Percentiles rank a stretch among this genome's conserved stretches.
phyloP scores from a whole-genome alignment of 257 asterid genomes.

The Plectranthus barbatus region DNA sequence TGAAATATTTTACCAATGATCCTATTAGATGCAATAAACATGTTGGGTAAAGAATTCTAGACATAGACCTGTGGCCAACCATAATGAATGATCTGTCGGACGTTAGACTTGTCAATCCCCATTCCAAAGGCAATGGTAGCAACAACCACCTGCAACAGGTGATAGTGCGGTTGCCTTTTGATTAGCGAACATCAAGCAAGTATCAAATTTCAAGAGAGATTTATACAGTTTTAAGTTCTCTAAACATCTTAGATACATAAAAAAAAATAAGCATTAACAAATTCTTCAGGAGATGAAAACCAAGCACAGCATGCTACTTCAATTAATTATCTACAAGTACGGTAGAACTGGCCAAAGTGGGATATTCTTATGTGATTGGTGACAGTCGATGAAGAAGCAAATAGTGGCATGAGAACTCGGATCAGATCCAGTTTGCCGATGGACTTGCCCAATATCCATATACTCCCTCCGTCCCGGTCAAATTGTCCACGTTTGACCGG shows the following conservation, averaged over 20 bases:
- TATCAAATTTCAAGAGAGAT: not conserved
- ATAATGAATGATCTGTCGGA: constrained; percentile 71
- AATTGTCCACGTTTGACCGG: too few species aligned
- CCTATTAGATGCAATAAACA: not conserved
- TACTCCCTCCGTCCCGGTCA: too few species aligned
- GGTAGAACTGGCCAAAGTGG: not conserved
- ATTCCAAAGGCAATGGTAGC: constrained; percentile 88
- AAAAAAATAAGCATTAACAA: not conserved
- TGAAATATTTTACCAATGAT: not conserved
- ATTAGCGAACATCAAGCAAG: not conserved
- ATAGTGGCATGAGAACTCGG: too few species aligned
- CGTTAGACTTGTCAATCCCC: constrained; percentile 77
- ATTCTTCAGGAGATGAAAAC: not conserved
- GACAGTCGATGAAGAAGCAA: too few species aligned
- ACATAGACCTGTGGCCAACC: constrained; percentile 83
- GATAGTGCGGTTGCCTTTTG: not conserved
- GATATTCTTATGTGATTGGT: too few species aligned
- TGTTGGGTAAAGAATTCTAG: not conserved
- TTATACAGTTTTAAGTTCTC: not conserved
- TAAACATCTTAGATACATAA: too few species aligned
- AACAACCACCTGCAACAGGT: constrained; percentile 58
- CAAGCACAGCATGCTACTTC: not conserved
- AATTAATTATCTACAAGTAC: not conserved
- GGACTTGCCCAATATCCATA: too few species aligned
- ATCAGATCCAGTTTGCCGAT: too few species aligned